Base-by-base conservation (phyloP, 768 basidiomycete species). In the Strobilomyces dryophilus region DNA sequence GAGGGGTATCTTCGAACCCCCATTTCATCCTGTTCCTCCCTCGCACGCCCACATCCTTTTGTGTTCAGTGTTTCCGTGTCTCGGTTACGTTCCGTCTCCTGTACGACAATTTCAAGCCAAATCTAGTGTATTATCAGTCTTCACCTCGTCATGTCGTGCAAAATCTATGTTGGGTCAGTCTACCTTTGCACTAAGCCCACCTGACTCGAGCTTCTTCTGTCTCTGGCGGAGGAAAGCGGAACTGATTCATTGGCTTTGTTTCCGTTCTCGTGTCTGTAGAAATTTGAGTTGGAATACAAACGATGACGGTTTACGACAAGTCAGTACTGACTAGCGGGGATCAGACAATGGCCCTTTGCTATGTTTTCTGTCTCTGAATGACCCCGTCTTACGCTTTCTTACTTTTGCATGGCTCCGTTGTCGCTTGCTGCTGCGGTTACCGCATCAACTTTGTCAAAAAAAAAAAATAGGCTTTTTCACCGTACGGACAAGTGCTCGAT, bases 281-380 rank as follows among this genome's bases (percentile, higher is more conserved):
- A 92, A 92, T 84, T 79, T 92, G 80, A 91, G 88, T 82, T 92
- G 90, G 90, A 89, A 87, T 79, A 95, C 94, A 72, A 94, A 84
- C 71, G 93, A 95, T 83, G 93, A 95, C 39, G 82, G 82, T 52
- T 81, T 97, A 62, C 86, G 87, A 73, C 73, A 83, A 76, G 92
- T 94, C 81, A 85, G 90, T 89, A 43, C 65, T 80, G 74, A 74
- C 70, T 75, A 60, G 64, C 66, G 45, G 52, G 64, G 65, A 59
- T 56, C 58, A 20, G 44, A 47, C 51, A 49, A 45, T 49, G 52
- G 49, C 45, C 65, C 56, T 53, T 57, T 70, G 69, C 71, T 73
- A 64, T 78, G 76, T 83, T 78, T 77, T 81, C 74, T 69, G 62
- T 68, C 57, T 63, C 61, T 54, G 57, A 58, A 62, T 45, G 60